These are phyloP conservation scores for Leptographium radiaticola DNA, from an alignment of 2,329 filamentous ascomycete species.

Conservation along the genomic window DNA sequence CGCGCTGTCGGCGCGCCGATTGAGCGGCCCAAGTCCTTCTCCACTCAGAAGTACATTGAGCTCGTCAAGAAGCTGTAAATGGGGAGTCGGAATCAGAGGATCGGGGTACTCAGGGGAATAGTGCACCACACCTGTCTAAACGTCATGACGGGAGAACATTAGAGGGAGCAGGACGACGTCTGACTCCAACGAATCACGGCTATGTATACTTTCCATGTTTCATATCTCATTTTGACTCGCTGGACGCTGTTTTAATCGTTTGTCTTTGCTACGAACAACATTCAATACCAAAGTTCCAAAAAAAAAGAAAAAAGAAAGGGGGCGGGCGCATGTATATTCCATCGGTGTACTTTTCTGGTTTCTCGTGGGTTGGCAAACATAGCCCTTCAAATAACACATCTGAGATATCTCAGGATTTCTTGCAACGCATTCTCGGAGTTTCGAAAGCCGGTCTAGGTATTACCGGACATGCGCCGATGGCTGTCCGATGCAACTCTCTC, in stretches of 20 bases:
- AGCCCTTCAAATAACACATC: too few relatives aligned
- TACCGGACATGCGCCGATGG: too few relatives aligned
- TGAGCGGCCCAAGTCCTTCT: conserved; percentile 98
- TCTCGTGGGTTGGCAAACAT: background rate
- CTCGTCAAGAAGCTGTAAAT: conserved; percentile 80
- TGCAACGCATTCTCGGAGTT: too few relatives aligned
- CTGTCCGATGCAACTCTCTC: too few relatives aligned
- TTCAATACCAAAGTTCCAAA: background rate
- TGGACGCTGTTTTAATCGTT: background rate
- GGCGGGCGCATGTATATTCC: background rate
- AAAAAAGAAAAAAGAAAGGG: background rate
- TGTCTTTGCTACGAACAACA: background rate
- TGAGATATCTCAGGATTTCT: too few relatives aligned
- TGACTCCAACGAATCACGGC: background rate
- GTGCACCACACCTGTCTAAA: background rate
- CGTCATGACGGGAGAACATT: background rate
- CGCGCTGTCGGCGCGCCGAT: conserved; percentile 93
- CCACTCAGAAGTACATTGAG: conserved; percentile 92
- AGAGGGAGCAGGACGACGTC: background rate
- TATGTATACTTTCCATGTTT: conserved; percentile 3
- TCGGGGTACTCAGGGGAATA: background rate
- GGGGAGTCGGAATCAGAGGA: background rate
- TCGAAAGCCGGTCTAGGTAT: too few relatives aligned
- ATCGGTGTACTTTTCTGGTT: background rate
- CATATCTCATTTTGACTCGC: background rate